Evolutionary conservation across 805 yeast species (phyloP).

Genomic region (Candida piceae): DNA sequence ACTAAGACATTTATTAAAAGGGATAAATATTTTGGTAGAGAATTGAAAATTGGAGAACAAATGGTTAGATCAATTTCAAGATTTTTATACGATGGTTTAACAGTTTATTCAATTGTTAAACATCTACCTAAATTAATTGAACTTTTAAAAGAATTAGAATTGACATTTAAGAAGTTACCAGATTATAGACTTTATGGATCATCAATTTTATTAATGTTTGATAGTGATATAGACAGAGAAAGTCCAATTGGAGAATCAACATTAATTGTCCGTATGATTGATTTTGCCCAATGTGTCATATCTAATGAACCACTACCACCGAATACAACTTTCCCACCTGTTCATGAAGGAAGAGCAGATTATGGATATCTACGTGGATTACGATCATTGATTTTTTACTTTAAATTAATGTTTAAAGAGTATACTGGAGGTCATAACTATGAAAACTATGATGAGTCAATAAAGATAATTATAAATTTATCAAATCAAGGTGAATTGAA

Average conservation of each 20-base stretch:
- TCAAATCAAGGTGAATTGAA: too few species aligned
- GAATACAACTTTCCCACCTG: slow-evolving; percentile 64
- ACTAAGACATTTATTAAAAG: slow-evolving; percentile 50
- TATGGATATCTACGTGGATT: slow-evolving; percentile 83
- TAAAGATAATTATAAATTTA: slow-evolving; percentile 13
- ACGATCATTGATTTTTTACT: slow-evolving; percentile 62
- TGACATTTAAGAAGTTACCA: slow-evolving; percentile 47
- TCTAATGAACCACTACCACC: slow-evolving; percentile 45
- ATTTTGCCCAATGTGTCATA: slow-evolving; percentile 90
- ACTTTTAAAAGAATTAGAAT: slow-evolving; percentile 53
- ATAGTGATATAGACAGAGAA: slow-evolving; percentile 42
- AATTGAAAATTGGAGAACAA: slow-evolving; percentile 62
- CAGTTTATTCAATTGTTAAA: slow-evolving; percentile 49
- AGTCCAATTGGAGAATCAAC: slow-evolving; percentile 13
- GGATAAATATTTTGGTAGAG: slow-evolving; percentile 92
- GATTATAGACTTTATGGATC: slow-evolving; percentile 93
- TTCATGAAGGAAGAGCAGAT: slow-evolving; percentile 59
- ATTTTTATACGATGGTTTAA: slow-evolving; percentile 73
- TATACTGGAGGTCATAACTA: slow-evolving; percentile 39
- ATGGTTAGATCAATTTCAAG: slow-evolving; percentile 71
- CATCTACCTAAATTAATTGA: slow-evolving; percentile 65
- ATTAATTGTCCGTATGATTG: slow-evolving; percentile 68
- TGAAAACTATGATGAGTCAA: slow-evolving; percentile 13
- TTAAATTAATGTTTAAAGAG: slow-evolving; percentile 52
- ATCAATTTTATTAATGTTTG: slow-evolving; percentile 83